Evolutionary conservation across 306 rosid species (phyloP).

Genomic region (Herpetospermum pedunculosum): DNA sequence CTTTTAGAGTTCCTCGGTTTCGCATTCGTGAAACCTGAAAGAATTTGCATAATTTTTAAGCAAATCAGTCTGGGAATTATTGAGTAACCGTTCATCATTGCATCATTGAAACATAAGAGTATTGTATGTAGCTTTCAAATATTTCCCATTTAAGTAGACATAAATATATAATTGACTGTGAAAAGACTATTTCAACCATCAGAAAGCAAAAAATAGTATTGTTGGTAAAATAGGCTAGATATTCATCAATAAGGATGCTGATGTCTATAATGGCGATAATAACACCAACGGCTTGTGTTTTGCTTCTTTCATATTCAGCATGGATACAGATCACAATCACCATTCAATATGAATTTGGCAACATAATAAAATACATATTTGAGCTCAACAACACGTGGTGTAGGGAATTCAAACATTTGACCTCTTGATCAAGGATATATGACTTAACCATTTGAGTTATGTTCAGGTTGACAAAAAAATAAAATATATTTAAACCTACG

Average conservation of each 20-base stretch:
- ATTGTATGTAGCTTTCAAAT: background rate
- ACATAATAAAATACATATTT: background rate
- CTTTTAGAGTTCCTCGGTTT: slow-evolving; percentile 41
- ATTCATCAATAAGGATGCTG: background rate
- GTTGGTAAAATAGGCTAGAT: background rate
- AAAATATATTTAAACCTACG: background rate
- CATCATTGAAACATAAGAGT: background rate
- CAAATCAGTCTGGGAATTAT: background rate
- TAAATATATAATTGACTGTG: background rate
- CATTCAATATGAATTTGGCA: background rate
- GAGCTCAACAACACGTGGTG: too few species aligned
- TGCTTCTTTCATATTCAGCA: background rate
- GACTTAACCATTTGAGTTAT: too few species aligned
- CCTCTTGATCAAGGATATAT: too few species aligned
- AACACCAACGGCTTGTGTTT: background rate
- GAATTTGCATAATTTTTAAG: background rate
- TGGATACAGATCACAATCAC: background rate
- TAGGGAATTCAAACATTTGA: too few species aligned
- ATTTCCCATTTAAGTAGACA: too few species aligned
- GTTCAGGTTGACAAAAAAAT: too few species aligned
- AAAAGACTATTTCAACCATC: background rate
- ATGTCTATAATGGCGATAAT: background rate
- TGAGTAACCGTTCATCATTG: background rate
- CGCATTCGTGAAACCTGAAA: slow-evolving; percentile 46
- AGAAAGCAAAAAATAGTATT: background rate